Base-by-base conservation (phyloP, 352 stramenopile genomes). In the Pythium insidiosum region DNA sequence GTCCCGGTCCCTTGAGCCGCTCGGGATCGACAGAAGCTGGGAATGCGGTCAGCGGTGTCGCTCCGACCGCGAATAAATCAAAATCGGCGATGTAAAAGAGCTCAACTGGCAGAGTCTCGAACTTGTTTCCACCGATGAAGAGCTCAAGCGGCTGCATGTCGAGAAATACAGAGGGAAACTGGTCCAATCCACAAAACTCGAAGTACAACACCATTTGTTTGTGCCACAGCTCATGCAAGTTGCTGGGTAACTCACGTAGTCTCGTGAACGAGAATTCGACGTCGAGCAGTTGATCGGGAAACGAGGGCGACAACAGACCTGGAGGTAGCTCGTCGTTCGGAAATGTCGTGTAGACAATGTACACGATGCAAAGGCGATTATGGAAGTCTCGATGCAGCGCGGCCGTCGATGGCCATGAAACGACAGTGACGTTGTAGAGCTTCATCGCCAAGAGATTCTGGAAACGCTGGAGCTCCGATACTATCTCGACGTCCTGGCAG, bases 401-500 rank as follows among this genome's bases (percentile, higher is more conserved):
- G 6, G 51, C 43, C 12, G 48, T 33, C 1, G 4, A 5, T 13
- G 18, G 9, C 51, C 51, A 59, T 7, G 24, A 18, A 15, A 16
- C 16, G 30, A 59, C 35, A 2, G 51, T 59, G 30, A 35, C 30
- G 47, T 61, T 61, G 41, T 56, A 51, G 7, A 26, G 30, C 25
- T 56, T 52, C 23, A 56, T 4, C 0, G 35, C 41, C 6, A 50
- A 23, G 3, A 56, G 47, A 28, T 45, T 40, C 1, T 40, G 57
- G 43, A 82, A 76, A 1, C 43, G 10, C 3, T 61, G 37, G 1
- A 82, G 16, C 1, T 38, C 35, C 0, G 38, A 18, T 1, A 56
- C 41, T 10, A 79, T 51, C 24, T 79, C 61, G 2, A 82, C 26
- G 4, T 23, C 29, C 0, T 49, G 33, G 21, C 66, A 82, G 23